Base-by-base conservation (phyloP, 1,284 basidiomycete genomes). In the Ustilago trichophora region DNA sequence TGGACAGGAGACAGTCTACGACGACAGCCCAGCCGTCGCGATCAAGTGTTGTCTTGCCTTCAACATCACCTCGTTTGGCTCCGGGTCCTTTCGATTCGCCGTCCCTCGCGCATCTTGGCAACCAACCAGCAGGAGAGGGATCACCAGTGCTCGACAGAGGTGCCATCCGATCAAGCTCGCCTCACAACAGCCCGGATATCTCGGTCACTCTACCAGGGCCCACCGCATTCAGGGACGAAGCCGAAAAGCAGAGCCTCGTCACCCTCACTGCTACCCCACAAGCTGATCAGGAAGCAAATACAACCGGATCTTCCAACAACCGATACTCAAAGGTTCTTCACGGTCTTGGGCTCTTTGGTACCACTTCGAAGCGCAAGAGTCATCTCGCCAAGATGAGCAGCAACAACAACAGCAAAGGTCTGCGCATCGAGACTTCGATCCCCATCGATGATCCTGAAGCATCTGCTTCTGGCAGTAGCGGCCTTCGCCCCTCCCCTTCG, bases 161-260 rank as follows among this genome's bases (percentile, higher is more conserved):
- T 31, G 45, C 33, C 8, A 49, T 60, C 8, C 15, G 50, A 0
- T 48, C 55, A n/a, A 22, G 33, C 18, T 60, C 58, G 31, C 50
- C 58, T 3, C 50, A 54, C 51, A 50, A 54, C 36, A 54, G 41
- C 16, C 58, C 58, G 6, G 58, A 60, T 21, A 53, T 60, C 41
- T 27, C 45, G 9, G 34, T 60, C 42, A 21, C 31, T 10, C 22
- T 60, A 10, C 51, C 58, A 3, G 58, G 37, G 12, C 22, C 29
- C 3, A 41, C 27, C 15, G 42, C 36, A 13, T 54, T 59, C 40
- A 52, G 25, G 13, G 19, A 45, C 8, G 46, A 42, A 10, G 25
- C 35, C 10, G 52, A 62, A 29, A 24, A 37, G 16, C 29, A 50
- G 29, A 44, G 22, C 18, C 58, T 62, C 16, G 43, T 52, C 6